Base-by-base conservation (phyloP, 805 yeast genomes). In the Clavispora phyllophila region DNA sequence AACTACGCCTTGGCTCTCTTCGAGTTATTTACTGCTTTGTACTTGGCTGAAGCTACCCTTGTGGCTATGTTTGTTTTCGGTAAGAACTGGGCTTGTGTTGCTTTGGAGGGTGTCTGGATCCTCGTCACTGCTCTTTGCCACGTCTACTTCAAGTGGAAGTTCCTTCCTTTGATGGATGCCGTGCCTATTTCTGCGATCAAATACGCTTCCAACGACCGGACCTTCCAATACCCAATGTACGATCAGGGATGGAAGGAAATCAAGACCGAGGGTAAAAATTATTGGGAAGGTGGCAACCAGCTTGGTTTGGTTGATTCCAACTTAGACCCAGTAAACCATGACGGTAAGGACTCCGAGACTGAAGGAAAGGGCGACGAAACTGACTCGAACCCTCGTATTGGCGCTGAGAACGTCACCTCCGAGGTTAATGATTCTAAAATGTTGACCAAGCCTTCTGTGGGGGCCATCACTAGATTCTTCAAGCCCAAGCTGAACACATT, bases 11-110 rank as follows among this genome's bases (percentile, higher is more conserved):
- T 75, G 53, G 87, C 88, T 2, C 60, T 85, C 50, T 81, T 84
- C 61, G 87, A 84, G 62, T 69, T 81, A 10, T 84, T 84, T 59
- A 84, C 79, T 44, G 89, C 82, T 12, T 49, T 86, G 33, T 86
- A 86, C 60, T 65, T 86, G 47, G 84, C 82, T 35, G 87, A 86
- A 61, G 65, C 83, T 35, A 81, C 87, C 62, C 64, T 84, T 43
- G 61, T 79, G 44, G 91, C 85, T 31, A 68, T 86, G 58, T 85
- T 85, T 57, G 84, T 85, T 31, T 80, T 84, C 79, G 76, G 79
- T 36, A 83, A 86, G 68, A 73, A 83, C 50, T 86, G 91, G 91
- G 87, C 84, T 18, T 79, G 83, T 53, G 79, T 84, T 49, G 93
- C 71, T 3, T 66, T 86, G 43, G 90, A 84, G 61, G 83, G 70